Evolutionary conservation across 192 early-diverging fungal species (phyloP).

Genomic region (Podila clonocystis): DNA sequence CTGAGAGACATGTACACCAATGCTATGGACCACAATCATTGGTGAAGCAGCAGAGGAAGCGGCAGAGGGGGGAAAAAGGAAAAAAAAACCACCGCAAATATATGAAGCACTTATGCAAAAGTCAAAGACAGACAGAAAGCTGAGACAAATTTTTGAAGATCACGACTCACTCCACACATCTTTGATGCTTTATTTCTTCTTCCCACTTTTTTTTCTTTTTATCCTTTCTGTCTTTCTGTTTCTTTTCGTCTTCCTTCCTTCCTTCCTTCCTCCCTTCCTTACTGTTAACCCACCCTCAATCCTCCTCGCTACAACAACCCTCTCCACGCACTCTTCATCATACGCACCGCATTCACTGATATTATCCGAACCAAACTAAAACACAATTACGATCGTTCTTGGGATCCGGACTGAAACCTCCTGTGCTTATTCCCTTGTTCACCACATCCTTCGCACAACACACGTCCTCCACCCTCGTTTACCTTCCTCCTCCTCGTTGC

Average conservation of each 20-base stretch:
- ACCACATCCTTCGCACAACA: too few species aligned
- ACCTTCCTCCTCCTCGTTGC: neutral
- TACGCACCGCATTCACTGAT: neutral
- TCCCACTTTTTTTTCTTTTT: neutral
- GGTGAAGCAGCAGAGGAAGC: neutral
- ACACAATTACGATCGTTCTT: too few species aligned
- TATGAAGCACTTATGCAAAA: neutral
- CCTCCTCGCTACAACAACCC: neutral
- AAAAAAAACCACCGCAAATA: too few species aligned
- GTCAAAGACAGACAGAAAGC: neutral
- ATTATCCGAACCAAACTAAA: neutral
- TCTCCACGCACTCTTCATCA: neutral
- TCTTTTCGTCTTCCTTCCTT: neutral
- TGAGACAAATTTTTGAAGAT: neutral
- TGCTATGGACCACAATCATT: neutral
- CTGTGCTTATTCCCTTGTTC: too few species aligned
- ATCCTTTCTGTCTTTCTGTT: too few species aligned
- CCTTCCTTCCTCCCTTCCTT: neutral
- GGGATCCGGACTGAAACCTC: too few species aligned
- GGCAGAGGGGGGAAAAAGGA: too few species aligned
- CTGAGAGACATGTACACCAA: too few species aligned
- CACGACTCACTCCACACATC: neutral
- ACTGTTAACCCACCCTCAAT: neutral
- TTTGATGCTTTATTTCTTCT: neutral
- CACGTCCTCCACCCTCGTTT: neutral